Evolutionary conservation across 176 grass and related monocot genomes (phyloP), one percentile per base, ranked within the genome.

Genomic region (Musa troglodytarum): DNA sequence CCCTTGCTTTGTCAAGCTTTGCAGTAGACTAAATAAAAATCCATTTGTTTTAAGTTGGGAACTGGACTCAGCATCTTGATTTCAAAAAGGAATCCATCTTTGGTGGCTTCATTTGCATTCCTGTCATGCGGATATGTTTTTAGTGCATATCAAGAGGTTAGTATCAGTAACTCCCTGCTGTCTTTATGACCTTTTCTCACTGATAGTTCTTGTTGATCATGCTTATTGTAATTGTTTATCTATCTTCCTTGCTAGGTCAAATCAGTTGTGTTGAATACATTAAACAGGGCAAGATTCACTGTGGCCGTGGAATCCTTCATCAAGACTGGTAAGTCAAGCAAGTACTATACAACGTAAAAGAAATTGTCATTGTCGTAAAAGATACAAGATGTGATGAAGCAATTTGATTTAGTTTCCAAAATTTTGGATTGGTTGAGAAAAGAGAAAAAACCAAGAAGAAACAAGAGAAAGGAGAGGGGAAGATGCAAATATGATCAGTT

Each of bases 301-400:
- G 96, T 99, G 53, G 91, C 96, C 51, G 96, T 99, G 74, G 86
- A 99, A 86, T 99, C 96, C 21, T 99, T 99, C 72, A 95, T 99
- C 86, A 95, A 89, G 73, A 99, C 91, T 73, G 96, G 96, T 95
- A 88, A 2, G 80, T 55, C 56, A 79, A 53, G 56, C 53, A 57
- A 22, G 49, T 58, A 19, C 21, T 43, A 43, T 57, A 25, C 16
- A 43, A 70, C 70, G 49, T 68, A 17, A 34, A 51, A 50, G 34
- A 52, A 65, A 21, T 49, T 62, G 34, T 43, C 34, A 43, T 23
- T 25, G 21, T 77, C 2, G n/a, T 13, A 1, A 12, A 1, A 20
- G 4, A 43, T 4, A 43, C 4, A 51, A 70, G 29, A 50, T 52
- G 49, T 70, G 16, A 8, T 17, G 17, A 70, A 51, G 17, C 20